A percentile compares a stretch with the other conserved stretches of the same genome.
Conservation (phyloP, 2,329 filamentous ascomycete genomes). For the Sporothrix dimorphospora region DNA sequence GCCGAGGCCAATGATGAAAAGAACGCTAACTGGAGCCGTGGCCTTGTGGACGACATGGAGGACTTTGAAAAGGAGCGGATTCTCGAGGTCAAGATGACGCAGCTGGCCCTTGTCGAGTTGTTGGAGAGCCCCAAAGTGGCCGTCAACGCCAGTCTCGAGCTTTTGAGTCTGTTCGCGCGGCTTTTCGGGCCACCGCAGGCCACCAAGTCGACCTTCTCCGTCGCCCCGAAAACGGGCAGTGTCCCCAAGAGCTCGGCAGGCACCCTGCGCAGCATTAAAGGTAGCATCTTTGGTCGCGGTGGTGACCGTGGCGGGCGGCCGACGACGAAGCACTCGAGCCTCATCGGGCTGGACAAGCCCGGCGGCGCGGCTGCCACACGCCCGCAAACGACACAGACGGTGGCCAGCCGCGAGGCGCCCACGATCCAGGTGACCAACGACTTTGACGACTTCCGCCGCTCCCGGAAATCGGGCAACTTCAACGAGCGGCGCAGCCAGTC, state of each 20-base stretch:
- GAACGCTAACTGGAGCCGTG: constrained; percentile 39
- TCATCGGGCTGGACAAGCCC: constrained; percentile 44
- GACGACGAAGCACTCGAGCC: constrained; percentile 47
- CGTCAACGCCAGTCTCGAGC: constrained; percentile 84
- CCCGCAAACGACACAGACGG: constrained; percentile 52
- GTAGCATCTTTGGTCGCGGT: constrained; percentile 75
- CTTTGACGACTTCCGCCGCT: constrained; percentile 42
- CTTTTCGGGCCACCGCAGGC: constrained; percentile 71
- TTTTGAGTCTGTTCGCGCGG: constrained; percentile 78
- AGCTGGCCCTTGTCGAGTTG: constrained; percentile 80
- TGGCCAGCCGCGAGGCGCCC: constrained; percentile 56
- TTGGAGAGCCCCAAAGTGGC: constrained; percentile 82
- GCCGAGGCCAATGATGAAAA: constrained; percentile 47
- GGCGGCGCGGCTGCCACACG: constrained; percentile 37
- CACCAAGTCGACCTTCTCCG: constrained; percentile 43
- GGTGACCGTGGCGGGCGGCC: constrained; percentile 49
- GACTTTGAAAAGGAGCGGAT: constrained; percentile 82
- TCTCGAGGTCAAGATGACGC: constrained; percentile 95
- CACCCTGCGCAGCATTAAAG: constrained; percentile 69
- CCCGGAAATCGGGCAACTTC: constrained; percentile 40
- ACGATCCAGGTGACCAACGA: constrained; percentile 78
- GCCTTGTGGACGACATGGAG: constrained; percentile 78
- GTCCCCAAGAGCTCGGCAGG: constrained; percentile 71
- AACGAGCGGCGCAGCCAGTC: constrained; percentile 50
- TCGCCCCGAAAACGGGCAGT: constrained; percentile 48